Base-by-base conservation (phyloP, 441 rosid species). In the Corymbia citriodora region DNA sequence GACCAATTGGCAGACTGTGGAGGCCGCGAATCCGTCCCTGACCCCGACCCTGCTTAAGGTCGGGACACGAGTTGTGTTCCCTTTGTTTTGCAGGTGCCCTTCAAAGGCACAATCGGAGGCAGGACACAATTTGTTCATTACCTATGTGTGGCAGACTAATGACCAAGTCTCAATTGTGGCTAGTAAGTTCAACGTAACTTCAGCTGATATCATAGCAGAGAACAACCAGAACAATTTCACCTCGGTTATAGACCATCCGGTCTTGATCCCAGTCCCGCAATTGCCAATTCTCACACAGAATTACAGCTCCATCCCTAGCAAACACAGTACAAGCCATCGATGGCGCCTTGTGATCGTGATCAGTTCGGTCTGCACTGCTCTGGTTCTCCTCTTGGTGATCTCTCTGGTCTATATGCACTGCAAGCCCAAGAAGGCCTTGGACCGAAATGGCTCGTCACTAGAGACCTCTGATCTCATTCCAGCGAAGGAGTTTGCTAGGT, bases 21-120 rank as follows among this genome's bases (percentile, higher is more conserved):
- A 87, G 92, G 88, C 88, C 6, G 88, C 92, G 89, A 96, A 95
- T 88, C 96, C 94, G 16, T 40, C 79, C 57, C 90, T 93, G 19
- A 54, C 89, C 70, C 96, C 94, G 9, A 91, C 23, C 91, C 81
- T 74, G 61, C 89, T 96, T 92, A 83, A 94, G 83, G 82, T 91
- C 72, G 96, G 95, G 87, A 95, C 90, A 88, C 74, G 90, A 48
- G 96, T 92, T 79, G 88, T 89, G 5, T 91, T 95, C 90, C 96
- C 96, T 90, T 89, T 95, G 93, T 91, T 94, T 90, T 96, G 98
- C 81, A 94, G 93, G 93, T 95, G 97, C 92, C 97, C 97, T 90
- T 94, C 95, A 4, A 90, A 70, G 87, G 72, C 90, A 16, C 92
- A 92, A 11, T n/a, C 29, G 83, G 88, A 90, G 89, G 90, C 91